Conservation (phyloP, 495 filamentous ascomycete genomes). For the Aspergillus kassunensis region DNA sequence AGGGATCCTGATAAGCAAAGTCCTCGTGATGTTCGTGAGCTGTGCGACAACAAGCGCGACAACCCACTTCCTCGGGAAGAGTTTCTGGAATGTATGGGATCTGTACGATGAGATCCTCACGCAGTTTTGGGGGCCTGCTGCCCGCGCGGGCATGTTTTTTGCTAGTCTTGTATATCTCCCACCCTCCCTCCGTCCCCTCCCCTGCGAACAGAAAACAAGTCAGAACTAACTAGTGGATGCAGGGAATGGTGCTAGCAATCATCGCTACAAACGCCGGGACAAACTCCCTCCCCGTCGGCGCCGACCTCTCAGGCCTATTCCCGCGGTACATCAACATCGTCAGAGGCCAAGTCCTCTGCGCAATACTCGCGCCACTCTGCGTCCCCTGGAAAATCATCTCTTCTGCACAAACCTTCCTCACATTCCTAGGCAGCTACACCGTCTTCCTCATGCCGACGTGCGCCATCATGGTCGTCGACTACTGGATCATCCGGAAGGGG, state of each 20-base stretch:
- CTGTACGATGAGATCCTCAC: slow-evolving; percentile 21
- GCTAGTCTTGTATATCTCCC: slow-evolving; percentile 19
- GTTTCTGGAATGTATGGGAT: slow-evolving; percentile 24
- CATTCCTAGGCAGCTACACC: slow-evolving; percentile 43
- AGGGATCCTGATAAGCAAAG: slow-evolving; percentile 16
- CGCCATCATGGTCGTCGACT: slow-evolving; percentile 38
- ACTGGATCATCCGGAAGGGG: slow-evolving; percentile 32
- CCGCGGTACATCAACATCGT: slow-evolving; percentile 55
- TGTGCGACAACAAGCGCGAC: neutral
- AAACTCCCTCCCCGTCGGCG: slow-evolving; percentile 52
- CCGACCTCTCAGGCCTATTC: slow-evolving; percentile 48
- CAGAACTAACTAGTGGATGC: neutral
- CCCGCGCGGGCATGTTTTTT: slow-evolving; percentile 40
- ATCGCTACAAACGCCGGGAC: slow-evolving; percentile 48
- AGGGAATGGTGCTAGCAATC: slow-evolving; percentile 23
- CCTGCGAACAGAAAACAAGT: neutral
- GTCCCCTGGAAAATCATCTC: slow-evolving; percentile 37
- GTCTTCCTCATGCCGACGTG: slow-evolving; percentile 41
- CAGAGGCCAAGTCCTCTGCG: slow-evolving; percentile 49
- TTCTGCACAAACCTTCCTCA: slow-evolving; percentile 41
- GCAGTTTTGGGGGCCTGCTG: slow-evolving; percentile 28
- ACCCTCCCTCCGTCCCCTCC: too few species aligned
- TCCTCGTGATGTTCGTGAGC: slow-evolving; percentile 17
- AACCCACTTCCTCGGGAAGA: slow-evolving; percentile 20
- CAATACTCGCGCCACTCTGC: slow-evolving; percentile 43